phyloP scores from a whole-genome alignment of 192 early-diverging fungal species.

The Coemansia sp. region DNA sequence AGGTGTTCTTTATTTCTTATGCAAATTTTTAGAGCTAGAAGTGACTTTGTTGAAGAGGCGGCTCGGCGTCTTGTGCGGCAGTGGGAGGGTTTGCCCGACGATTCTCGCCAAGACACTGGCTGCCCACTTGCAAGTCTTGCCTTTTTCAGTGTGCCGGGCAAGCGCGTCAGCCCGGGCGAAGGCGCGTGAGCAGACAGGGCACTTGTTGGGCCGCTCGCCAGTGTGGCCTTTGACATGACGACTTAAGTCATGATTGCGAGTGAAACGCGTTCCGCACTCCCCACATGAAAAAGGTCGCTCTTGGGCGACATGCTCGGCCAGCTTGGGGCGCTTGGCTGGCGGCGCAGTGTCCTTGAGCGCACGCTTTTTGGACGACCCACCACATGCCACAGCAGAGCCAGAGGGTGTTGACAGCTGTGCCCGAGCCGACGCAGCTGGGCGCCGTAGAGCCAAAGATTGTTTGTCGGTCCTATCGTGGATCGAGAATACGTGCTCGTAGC shows the following conservation, averaged over 20 bases:
- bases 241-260: constrained; percentile 78
- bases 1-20: too few relatives aligned
- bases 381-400: too few relatives aligned
- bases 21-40: too few relatives aligned
- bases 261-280: constrained; percentile 73
- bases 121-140: constrained; percentile 47
- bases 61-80: background rate
- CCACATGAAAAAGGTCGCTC: too few relatives aligned
- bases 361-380: too few relatives aligned
- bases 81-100: background rate
- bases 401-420: too few relatives aligned
- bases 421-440: too few relatives aligned
- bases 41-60: background rate
- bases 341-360: too few relatives aligned
- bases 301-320: constrained; percentile 59
- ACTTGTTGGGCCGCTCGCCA: constrained; percentile 62
- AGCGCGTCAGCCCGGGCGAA: constrained; percentile 55
- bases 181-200: constrained; percentile 56
- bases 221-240: constrained; percentile 72
- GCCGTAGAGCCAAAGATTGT: too few relatives aligned
- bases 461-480: constrained; percentile 23
- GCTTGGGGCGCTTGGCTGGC: too few relatives aligned
- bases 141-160: constrained; percentile 49
- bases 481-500: constrained; percentile 49
- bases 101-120: constrained; percentile 1